Evolutionary conservation across 2,329 filamentous ascomycete species (phyloP), one percentile per base, ranked within the genome.

Genomic region (Exophiala mesophila): DNA sequence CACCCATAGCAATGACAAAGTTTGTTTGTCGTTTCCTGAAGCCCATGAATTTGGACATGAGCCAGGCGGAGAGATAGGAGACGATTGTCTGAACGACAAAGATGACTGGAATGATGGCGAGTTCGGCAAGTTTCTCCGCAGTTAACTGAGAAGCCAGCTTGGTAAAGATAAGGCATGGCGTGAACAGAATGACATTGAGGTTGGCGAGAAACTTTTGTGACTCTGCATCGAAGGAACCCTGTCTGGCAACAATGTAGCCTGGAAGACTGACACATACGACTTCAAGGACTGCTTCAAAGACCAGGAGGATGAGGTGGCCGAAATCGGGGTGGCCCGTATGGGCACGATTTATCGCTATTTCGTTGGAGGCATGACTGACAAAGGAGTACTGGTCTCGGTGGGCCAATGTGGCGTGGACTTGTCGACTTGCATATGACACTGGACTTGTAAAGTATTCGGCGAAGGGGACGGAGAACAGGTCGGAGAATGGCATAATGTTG

Each of bases 161-260:
- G 12, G 87, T 95, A 66, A 97, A 98, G 64, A 98, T 94, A 52
- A 98, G 80, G 64, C 92, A 97, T 53, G 92, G 92, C 20, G 92
- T 98, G 66, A 98, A 98, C 30, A 98, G 75, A 70, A 85, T 86
- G 45, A 96, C 88, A 64, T 98, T 98, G 55, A 98, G 74, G 61
- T 98, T 96, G 40, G 92, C 90, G 37, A 96, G 74, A 60, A 98
- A 94, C 66, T 96, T 97, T 65, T 98, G 92, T 63, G 89, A 86
- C 38, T 95, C 88, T 51, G 87, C 88, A 66, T 94, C 88, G 66
- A 98, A 97, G 69, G 95, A 85, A 62, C 92, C 92, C 57, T 88
- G 75, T 28, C 85, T 75, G 9, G 92, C 92, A 40, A 96, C 81
- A 51, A 98, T 83, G 67, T 96, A 98, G 19, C 92, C 92, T 0